These are phyloP conservation scores for Trametes punicea DNA, from an alignment of 768 basidiomycete species.

Conservation along the genomic window DNA sequence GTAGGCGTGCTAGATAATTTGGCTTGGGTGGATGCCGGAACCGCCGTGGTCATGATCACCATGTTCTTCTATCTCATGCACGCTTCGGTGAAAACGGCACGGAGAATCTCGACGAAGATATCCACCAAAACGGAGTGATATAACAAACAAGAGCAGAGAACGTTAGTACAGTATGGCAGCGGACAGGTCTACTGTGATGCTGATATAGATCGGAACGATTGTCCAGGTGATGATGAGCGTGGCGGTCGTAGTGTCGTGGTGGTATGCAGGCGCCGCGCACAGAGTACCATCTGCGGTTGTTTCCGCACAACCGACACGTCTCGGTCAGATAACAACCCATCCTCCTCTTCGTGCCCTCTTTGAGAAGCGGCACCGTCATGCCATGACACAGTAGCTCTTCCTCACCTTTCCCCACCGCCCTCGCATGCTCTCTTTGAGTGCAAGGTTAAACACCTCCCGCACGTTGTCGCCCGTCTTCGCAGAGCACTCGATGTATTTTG, in stretches of 20 bases:
- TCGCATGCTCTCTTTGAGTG: constrained; percentile 85
- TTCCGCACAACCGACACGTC: neutral
- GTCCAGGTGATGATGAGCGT: constrained; percentile 19
- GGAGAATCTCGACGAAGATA: constrained; percentile 9
- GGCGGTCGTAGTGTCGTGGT: constrained; percentile 5
- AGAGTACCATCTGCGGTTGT: neutral
- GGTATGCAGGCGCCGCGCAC: neutral
- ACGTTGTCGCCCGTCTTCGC: constrained; percentile 91
- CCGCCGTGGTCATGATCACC: constrained; percentile 29
- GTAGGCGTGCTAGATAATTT: constrained; percentile 33
- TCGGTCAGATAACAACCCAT: neutral
- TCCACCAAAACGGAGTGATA: constrained; percentile 17
- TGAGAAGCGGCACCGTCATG: constrained; percentile 27
- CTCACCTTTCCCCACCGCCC: constrained; percentile 73
- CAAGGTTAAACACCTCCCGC: constrained; percentile 87
- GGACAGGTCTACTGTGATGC: constrained; percentile 24
- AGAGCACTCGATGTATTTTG: constrained; percentile 90
- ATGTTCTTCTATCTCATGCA: constrained; percentile 35
- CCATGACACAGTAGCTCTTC: constrained; percentile 69
- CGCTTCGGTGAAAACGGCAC: constrained; percentile 28
- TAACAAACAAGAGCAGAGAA: constrained; percentile 9
- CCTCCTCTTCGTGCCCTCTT: neutral
- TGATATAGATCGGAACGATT: constrained; percentile 23
- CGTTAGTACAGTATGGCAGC: constrained; percentile 26
- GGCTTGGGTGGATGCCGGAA: constrained; percentile 36